Evolutionary conservation across 2,329 filamentous ascomycete genomes (phyloP), one percentile per base, ranked within the genome.

Genomic region (Aspergillus tubingensis): DNA sequence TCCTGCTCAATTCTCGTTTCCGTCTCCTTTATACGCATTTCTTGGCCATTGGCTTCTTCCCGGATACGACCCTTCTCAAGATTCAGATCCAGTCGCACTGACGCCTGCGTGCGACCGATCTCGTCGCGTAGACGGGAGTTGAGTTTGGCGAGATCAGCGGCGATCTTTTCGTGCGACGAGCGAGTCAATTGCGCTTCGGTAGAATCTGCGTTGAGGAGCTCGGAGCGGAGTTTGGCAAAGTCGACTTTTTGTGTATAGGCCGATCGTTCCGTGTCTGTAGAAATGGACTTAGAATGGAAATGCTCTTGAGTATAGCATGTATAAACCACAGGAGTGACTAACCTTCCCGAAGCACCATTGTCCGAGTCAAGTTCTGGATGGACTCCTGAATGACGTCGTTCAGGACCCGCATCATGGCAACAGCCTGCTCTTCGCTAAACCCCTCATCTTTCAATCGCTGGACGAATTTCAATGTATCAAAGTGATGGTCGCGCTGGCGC

Each of bases 1-100:
- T 98, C 95, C 80, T 98, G 94, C 82, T 99, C 95, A 71, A 99
- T 98, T 79, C 96, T 89, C 60, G 93, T 96, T 81, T 99, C 95
- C 11, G 95, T 98, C 84, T 99, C 95, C 82, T 96, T 97, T 72
- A 99, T 92, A 82, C 96, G 96, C 78, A 99, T 87, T 78, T 99
- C 95, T 80, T 98, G 95, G 60, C 91, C 90, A 67, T 96, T 96
- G 17, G 93, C 92, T 82, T 99, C 95, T 79, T 99, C 95, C 63
- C 95, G 84, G 68, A 98, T 99, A 64, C 95, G 86, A 13, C 95
- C 95, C 81, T 99, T 99, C 74, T 99, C 95, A 49, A 99, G 81
- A 77, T 98, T 99, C 62, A 99, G 80, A 77, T 99, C 95, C 49
- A 99, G 81, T 62, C 94, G 85, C 39, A 98, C 93, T 63, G 90